These are phyloP conservation scores for Platanthera zijinensis DNA, from an alignment of 106 monocot genomes.

Conservation along the genomic window DNA sequence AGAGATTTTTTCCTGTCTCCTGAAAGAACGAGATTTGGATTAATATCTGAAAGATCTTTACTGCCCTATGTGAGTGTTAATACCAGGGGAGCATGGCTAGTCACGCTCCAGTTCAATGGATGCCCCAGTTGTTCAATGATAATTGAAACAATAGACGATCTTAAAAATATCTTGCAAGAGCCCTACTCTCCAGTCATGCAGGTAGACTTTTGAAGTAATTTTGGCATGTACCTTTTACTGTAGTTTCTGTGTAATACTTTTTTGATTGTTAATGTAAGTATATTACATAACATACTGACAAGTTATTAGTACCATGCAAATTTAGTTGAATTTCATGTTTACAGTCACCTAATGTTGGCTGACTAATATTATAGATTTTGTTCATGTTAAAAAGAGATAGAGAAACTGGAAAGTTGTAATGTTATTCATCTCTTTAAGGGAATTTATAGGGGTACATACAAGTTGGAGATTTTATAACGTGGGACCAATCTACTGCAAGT, in stretches of 20 bases:
- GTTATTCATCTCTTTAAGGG: no score
- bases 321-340: neutral
- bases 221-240: neutral
- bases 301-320: neutral
- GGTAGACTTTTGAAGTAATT: slow-evolving; percentile 32
- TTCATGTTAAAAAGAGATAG: neutral
- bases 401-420: no score
- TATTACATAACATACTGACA: neutral
- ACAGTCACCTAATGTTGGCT: neutral
- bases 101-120: slow-evolving; percentile 53
- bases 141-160: slow-evolving; percentile 50
- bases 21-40: slow-evolving; percentile 76
- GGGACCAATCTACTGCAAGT: no score
- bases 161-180: slow-evolving; percentile 36
- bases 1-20: slow-evolving; percentile 65
- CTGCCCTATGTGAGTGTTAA: slow-evolving; percentile 47
- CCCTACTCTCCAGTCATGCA: slow-evolving; percentile 46
- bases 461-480: no score
- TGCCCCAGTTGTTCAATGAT: slow-evolving; percentile 56
- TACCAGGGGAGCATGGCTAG: slow-evolving; percentile 45
- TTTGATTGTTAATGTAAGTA: neutral
- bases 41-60: slow-evolving; percentile 60
- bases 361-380: neutral
- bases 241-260: neutral
- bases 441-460: no score